Conservation (phyloP, 208 protist genomes). For the Kentomonas sorsogonicus region DNA sequence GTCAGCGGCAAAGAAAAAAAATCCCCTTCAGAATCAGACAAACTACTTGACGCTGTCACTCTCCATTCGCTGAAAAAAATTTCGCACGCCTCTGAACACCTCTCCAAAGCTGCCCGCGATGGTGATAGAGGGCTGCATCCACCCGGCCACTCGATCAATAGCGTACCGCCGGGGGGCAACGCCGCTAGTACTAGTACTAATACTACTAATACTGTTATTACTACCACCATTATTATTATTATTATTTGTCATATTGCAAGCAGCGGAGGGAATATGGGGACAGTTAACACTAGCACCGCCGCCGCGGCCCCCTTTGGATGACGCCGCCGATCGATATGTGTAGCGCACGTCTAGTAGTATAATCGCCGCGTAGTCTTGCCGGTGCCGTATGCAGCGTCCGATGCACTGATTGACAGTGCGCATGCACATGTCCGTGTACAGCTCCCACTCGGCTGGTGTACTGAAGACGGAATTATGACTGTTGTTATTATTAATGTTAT, state of each 20-base stretch:
- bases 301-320: conserved; percentile 2
- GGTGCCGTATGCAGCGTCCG: conserved; percentile 93
- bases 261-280: conserved; percentile 1
- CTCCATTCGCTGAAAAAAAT: conserved; percentile 36
- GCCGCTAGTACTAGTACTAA: too few relatives aligned
- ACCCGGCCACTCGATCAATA: conserved; percentile 44
- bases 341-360: conserved; percentile 91
- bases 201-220: too few relatives aligned
- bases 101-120: conserved; percentile 43
- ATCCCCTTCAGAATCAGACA: not conserved
- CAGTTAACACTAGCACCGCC: not conserved
- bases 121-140: conserved; percentile 65
- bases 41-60: not conserved
- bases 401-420: conserved; percentile 96
- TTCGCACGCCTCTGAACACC: conserved; percentile 60
- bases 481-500: not conserved
- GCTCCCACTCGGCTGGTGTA: conserved; percentile 41
- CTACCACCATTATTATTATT: too few relatives aligned
- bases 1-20: not conserved
- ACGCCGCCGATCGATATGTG: conserved; percentile 39
- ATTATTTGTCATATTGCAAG: too few relatives aligned
- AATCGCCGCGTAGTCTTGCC: conserved; percentile 91
- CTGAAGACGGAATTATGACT: conserved; percentile 15
- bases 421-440: conserved; percentile 94
- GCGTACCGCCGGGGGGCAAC: too few relatives aligned